Conservation (phyloP, 768 basidiomycete genomes). For the Amanita brunnescens region DNA sequence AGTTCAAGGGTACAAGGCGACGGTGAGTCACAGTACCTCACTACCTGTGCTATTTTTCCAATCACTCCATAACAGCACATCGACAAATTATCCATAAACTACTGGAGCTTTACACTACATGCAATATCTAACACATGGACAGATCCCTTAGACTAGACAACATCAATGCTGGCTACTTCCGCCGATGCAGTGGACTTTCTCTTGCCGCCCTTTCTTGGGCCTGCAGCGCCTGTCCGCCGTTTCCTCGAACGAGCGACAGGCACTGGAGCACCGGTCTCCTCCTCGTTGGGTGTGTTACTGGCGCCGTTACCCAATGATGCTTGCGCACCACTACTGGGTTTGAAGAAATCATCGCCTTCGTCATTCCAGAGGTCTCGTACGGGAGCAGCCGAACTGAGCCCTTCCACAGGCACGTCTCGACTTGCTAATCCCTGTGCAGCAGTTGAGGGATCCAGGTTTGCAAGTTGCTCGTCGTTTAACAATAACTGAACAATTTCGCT, state of each 20-base stretch:
- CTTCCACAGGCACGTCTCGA: constrained; percentile 18
- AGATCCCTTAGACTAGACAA: not conserved
- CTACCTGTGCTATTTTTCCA: not conserved
- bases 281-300: constrained; percentile 20
- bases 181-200: constrained; percentile 20
- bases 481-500: constrained; percentile 95
- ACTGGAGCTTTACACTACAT: constrained; percentile 6
- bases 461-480: constrained; percentile 90
- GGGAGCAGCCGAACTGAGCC: constrained; percentile 24
- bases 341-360: constrained; percentile 83
- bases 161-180: constrained; percentile 7
- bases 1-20: not conserved
- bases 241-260: constrained; percentile 33
- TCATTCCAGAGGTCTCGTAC: constrained; percentile 75
- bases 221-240: constrained; percentile 27
- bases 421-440: constrained; percentile 11
- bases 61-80: not conserved
- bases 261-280: constrained; percentile 26
- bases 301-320: constrained; percentile 12
- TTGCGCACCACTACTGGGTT: constrained; percentile 34
- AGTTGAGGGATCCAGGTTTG: constrained; percentile 45
- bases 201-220: constrained; percentile 29
- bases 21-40: no score
- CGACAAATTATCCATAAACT: constrained; percentile 8
- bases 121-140: not conserved